Conservation (phyloP, 2,329 filamentous ascomycete species). For the Didymella keratinophila region DNA sequence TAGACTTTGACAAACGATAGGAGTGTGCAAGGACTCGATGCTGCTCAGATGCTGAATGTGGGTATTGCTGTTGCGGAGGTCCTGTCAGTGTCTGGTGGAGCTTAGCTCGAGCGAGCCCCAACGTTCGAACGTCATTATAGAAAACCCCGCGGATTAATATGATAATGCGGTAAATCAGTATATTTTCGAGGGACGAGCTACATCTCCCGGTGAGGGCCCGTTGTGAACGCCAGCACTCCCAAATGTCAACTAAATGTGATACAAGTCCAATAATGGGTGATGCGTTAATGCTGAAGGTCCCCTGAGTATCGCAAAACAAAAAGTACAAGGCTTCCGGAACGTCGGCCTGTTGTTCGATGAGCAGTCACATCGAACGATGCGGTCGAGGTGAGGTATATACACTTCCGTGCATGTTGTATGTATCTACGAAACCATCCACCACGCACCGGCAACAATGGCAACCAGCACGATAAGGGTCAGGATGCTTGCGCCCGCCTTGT, state of each 20-base stretch:
- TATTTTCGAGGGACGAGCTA: constrained; percentile 13
- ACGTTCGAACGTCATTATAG: not conserved
- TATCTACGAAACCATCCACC: constrained; percentile 59
- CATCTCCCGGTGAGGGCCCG: constrained; percentile 1
- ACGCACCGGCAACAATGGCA: constrained; percentile 63
- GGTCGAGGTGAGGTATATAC: constrained; percentile 1
- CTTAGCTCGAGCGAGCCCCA: not conserved
- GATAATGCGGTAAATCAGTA: not conserved
- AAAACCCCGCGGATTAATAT: not conserved
- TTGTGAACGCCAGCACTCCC: constrained; percentile 17
- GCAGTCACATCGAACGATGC: not conserved
- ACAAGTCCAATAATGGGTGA: constrained; percentile 8
- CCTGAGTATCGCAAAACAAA: constrained; percentile 10
- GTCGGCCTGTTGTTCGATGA: not conserved
- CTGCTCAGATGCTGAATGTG: not conserved
- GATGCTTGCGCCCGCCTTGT: constrained; percentile 73
- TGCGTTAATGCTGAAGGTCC: not conserved
- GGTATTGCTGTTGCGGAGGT: not conserved
- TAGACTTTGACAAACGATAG: not conserved
- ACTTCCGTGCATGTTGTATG: not conserved
- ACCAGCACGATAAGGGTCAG: constrained; percentile 66
- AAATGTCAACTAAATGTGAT: constrained; percentile 16
- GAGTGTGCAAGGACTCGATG: not conserved
- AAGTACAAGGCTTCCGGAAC: not conserved
- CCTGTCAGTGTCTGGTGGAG: not conserved